Evolutionary conservation across 768 basidiomycete species (phyloP).

Genomic region (Lepiota subincarnata): DNA sequence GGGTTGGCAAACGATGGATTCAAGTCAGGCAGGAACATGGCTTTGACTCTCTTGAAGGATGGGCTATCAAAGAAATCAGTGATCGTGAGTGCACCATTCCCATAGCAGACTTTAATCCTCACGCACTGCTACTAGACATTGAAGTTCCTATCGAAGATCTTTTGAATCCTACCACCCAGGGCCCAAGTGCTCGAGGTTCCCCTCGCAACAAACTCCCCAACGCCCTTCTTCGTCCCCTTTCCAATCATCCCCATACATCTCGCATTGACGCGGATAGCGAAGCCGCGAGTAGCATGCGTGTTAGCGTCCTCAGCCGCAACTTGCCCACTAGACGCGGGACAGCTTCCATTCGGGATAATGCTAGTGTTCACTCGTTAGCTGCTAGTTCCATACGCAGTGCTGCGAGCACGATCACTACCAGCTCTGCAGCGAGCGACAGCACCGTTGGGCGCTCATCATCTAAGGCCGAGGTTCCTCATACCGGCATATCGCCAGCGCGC

Average conservation of each 20-base stretch:
- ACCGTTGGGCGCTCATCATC: conserved; percentile 3
- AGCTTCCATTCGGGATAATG: neutral
- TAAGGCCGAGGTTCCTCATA: conserved; percentile 13
- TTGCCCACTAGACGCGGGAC: conserved; percentile 7
- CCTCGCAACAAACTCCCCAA: conserved; percentile 13
- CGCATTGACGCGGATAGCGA: conserved; percentile 39
- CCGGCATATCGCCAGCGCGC: conserved; percentile 26
- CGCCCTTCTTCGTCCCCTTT: conserved; percentile 23
- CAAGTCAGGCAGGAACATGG: conserved; percentile 71
- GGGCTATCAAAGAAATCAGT: conserved; percentile 86
- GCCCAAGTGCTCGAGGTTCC: neutral
- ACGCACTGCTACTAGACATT: conserved; percentile 48
- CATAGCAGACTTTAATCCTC: neutral
- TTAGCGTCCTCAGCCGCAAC: conserved; percentile 36
- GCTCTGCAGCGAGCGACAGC: conserved; percentile 12
- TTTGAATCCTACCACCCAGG: conserved; percentile 35
- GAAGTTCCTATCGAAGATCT: conserved; percentile 80
- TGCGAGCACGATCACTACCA: neutral
- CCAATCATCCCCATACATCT: conserved; percentile 28
- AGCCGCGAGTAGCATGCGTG: conserved; percentile 40
- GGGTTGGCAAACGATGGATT: conserved; percentile 78
- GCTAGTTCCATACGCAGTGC: conserved; percentile 14
- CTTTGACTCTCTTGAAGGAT: conserved; percentile 78
- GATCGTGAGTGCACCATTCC: conserved; percentile 49
- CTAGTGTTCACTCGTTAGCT: conserved; percentile 6